A percentile compares a stretch with the other conserved stretches of the same genome.
Conservation (phyloP, 2,329 filamentous ascomycete species). For the Neopestalotiopsis sp. region DNA sequence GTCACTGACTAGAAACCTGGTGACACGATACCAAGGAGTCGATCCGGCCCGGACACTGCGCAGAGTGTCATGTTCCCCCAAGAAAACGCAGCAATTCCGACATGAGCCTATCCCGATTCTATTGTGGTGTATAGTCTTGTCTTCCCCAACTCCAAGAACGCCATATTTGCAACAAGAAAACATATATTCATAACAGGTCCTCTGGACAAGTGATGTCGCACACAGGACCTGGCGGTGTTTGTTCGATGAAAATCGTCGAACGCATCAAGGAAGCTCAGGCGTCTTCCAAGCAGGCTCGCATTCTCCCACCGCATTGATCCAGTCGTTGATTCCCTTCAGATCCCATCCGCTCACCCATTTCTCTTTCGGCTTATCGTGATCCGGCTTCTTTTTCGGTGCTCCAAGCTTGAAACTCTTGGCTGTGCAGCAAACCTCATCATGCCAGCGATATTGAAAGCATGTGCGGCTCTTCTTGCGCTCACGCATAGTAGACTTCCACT, state of each 20-base stretch:
- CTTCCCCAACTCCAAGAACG: not conserved
- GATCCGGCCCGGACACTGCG: not conserved
- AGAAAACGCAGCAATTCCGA: not conserved
- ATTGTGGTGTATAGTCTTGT: not conserved
- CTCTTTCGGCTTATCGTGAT: conserved; percentile 30
- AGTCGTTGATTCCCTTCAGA: conserved; percentile 50
- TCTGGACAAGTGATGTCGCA: no score
- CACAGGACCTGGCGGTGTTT: not conserved
- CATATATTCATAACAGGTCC: not conserved
- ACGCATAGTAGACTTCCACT: conserved; percentile 29
- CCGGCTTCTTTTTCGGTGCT: conserved; percentile 37
- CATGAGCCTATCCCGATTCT: not conserved
- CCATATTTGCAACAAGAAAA: not conserved
- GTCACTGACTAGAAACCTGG: not conserved
- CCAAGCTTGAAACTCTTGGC: conserved; percentile 50
- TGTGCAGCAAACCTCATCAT: conserved; percentile 49
- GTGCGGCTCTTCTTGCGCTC: conserved; percentile 38
- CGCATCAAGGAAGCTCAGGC: not conserved
- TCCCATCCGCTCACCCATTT: conserved; percentile 52
- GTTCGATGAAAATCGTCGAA: not conserved
- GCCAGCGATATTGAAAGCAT: conserved; percentile 54
- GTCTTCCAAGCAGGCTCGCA: conserved; percentile 47
- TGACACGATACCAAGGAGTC: not conserved
- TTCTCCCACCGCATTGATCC: conserved; percentile 50
- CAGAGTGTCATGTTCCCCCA: not conserved